Percentiles rank a stretch among this genome's conserved stretches.
phyloP scores from a whole-genome alignment of 768 basidiomycete genomes.

The Termitomyces heimii region DNA sequence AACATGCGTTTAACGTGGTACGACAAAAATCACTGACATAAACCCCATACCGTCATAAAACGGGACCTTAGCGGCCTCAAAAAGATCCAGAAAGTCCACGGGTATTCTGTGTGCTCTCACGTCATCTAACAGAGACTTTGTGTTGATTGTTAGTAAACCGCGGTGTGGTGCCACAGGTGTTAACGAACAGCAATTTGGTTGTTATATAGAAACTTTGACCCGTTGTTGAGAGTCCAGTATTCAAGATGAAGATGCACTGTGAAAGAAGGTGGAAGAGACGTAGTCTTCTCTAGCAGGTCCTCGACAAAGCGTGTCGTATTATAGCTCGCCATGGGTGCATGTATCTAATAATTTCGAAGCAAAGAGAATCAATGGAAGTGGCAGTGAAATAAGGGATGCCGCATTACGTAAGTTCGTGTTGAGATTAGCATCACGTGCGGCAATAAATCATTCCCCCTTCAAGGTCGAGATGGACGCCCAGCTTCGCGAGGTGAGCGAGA shows the following conservation, averaged over 20 bases:
- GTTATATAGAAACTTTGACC: slow-evolving; percentile 78
- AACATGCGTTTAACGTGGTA: neutral
- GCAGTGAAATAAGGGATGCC: neutral
- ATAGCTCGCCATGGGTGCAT: slow-evolving; percentile 57
- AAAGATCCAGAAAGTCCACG: slow-evolving; percentile 77
- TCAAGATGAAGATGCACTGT: slow-evolving; percentile 74
- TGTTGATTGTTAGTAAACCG: neutral
- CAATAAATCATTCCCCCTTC: neutral
- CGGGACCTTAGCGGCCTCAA: slow-evolving; percentile 65
- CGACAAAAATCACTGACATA: neutral
- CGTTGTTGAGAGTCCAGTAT: slow-evolving; percentile 78
- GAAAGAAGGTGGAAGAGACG: slow-evolving; percentile 63
- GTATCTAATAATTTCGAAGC: slow-evolving; percentile 6
- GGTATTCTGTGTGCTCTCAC: slow-evolving; percentile 81
- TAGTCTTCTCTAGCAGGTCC: slow-evolving; percentile 54
- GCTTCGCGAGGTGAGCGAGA: slow-evolving; percentile 36
- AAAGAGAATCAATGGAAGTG: slow-evolving; percentile 7
- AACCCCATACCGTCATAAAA: slow-evolving; percentile 72
- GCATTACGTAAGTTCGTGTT: slow-evolving; percentile 15
- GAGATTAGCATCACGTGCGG: slow-evolving; percentile 26
- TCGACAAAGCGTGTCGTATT: slow-evolving; percentile 64
- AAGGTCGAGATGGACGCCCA: slow-evolving; percentile 34
- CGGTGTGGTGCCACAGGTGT: neutral
- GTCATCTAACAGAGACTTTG: slow-evolving; percentile 75
- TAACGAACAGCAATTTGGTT: slow-evolving; percentile 59